Conservation (phyloP, 192 early-diverging fungal genomes). For the Polychytrium aggregatum region DNA sequence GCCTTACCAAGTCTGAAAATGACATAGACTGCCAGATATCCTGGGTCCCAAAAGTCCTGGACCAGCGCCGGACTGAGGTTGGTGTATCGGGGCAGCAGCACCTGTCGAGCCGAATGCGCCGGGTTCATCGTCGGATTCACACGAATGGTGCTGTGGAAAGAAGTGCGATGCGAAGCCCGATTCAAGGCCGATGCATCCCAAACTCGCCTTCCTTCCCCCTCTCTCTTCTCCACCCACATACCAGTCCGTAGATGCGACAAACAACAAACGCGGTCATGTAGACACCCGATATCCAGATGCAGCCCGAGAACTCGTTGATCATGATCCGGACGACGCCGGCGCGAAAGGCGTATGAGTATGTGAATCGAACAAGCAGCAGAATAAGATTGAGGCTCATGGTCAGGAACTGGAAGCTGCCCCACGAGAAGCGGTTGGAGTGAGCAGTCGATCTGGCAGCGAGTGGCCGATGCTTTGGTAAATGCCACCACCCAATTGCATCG, state of each 20-base stretch:
- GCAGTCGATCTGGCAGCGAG: too few relatives aligned
- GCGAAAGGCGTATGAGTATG: slow-evolving; percentile 31
- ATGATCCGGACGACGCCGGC: slow-evolving; percentile 32
- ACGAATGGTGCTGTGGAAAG: too few relatives aligned
- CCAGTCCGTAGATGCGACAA: slow-evolving; percentile 21
- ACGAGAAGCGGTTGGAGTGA: too few relatives aligned
- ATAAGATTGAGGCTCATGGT: slow-evolving; percentile 22
- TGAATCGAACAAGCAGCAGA: slow-evolving; percentile 31
- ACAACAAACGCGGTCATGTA: slow-evolving; percentile 17
- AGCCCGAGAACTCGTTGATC: slow-evolving; percentile 22
- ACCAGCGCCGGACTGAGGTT: too few relatives aligned
- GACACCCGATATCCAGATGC: slow-evolving; percentile 9
- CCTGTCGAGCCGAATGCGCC: too few relatives aligned
- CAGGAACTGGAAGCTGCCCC: slow-evolving; percentile 26
- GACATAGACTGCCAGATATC: slow-evolving; percentile 18
- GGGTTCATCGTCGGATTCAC: too few relatives aligned
- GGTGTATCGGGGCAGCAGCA: too few relatives aligned
- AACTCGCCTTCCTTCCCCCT: too few relatives aligned
- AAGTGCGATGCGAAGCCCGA: too few relatives aligned
- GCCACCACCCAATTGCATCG: background rate
- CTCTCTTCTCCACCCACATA: slow-evolving; percentile 5
- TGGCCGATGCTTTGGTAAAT: background rate
- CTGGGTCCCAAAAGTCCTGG: slow-evolving; percentile 24
- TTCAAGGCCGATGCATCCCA: too few relatives aligned
- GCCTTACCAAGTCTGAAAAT: slow-evolving; percentile 23